Percentiles rank a stretch among this genome's conserved stretches.
phyloP scores from a whole-genome alignment of 2,329 filamentous ascomycete species.

The Rachicladosporium sp. region DNA sequence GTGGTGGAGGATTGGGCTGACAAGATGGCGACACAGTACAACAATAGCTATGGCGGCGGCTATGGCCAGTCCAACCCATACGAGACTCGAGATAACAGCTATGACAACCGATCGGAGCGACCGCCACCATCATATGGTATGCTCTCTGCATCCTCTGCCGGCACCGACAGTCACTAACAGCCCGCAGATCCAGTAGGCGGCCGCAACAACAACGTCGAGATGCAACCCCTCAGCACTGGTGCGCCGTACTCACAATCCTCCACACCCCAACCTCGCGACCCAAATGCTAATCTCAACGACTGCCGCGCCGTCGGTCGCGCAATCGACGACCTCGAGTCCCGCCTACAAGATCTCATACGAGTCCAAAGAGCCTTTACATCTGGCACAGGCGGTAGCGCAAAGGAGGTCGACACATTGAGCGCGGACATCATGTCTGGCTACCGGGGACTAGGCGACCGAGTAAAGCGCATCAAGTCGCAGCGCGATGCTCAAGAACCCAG shows the following conservation, averaged over 20 bases:
- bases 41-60: conserved; percentile 31
- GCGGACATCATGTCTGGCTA: conserved; percentile 75
- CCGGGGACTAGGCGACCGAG: conserved; percentile 63
- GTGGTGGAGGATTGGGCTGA: not conserved
- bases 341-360: conserved; percentile 58
- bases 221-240: not conserved
- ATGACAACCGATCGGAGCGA: conserved; percentile 13
- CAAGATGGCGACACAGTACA: conserved; percentile 18
- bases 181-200: not conserved
- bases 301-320: conserved; percentile 68
- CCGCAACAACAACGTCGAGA: not conserved
- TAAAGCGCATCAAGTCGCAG: conserved; percentile 72
- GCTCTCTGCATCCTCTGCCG: not conserved
- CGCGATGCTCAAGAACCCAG: conserved; percentile 58
- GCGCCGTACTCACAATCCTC: not conserved
- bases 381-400: conserved; percentile 50
- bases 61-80: conserved; percentile 48
- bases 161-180: not conserved
- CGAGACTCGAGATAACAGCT: conserved; percentile 24
- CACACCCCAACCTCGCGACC: conserved; percentile 35
- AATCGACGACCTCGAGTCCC: conserved; percentile 61
- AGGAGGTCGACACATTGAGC: conserved; percentile 58
- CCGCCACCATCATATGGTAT: conserved; percentile 20
- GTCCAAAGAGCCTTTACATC: conserved; percentile 62
- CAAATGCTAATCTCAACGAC: conserved; percentile 72